Conservation (phyloP, 306 rosid genomes). For the Lablab purpureus region DNA sequence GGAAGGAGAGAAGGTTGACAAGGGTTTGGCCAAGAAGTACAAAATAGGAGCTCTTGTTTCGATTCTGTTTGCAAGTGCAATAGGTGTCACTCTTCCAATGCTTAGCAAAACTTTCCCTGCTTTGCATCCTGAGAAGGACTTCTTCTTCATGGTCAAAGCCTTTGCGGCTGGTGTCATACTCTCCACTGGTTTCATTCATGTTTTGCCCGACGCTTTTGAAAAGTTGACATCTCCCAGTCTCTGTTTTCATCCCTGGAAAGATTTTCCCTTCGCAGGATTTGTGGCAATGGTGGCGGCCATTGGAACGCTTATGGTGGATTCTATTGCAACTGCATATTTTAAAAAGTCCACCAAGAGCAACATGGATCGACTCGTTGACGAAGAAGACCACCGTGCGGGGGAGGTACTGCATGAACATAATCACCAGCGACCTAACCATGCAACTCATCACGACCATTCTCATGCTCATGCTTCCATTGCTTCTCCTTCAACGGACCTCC, state of each 20-base stretch:
- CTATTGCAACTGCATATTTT: slow-evolving; percentile 52
- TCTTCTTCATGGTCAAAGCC: slow-evolving; percentile 58
- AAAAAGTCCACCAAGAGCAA: neutral
- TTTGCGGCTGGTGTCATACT: slow-evolving; percentile 21
- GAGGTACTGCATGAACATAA: slow-evolving; percentile 48
- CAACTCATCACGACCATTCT: slow-evolving; percentile 57
- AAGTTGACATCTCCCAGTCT: slow-evolving; percentile 54
- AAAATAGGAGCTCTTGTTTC: slow-evolving; percentile 39
- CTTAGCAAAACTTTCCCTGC: slow-evolving; percentile 44
- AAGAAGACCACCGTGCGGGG: neutral
- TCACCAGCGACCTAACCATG: slow-evolving; percentile 64
- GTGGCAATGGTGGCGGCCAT: slow-evolving; percentile 58
- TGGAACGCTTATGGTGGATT: slow-evolving; percentile 59
- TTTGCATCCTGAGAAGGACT: slow-evolving; percentile 45
- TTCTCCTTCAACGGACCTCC: slow-evolving; percentile 4
- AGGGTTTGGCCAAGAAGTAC: slow-evolving; percentile 8
- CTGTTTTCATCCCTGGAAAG: slow-evolving; percentile 43
- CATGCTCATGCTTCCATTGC: slow-evolving; percentile 66
- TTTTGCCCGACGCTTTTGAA: neutral
- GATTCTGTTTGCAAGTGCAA: slow-evolving; percentile 49
- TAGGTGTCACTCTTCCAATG: slow-evolving; percentile 54
- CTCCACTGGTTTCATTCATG: no score
- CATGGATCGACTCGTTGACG: neutral
- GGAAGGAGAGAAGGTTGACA: neutral
- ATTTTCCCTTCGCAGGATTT: slow-evolving; percentile 57